These are phyloP conservation scores for Saccharum hybrid DNA, from an alignment of 202 grass and related monocot species.

Conservation along the genomic window DNA sequence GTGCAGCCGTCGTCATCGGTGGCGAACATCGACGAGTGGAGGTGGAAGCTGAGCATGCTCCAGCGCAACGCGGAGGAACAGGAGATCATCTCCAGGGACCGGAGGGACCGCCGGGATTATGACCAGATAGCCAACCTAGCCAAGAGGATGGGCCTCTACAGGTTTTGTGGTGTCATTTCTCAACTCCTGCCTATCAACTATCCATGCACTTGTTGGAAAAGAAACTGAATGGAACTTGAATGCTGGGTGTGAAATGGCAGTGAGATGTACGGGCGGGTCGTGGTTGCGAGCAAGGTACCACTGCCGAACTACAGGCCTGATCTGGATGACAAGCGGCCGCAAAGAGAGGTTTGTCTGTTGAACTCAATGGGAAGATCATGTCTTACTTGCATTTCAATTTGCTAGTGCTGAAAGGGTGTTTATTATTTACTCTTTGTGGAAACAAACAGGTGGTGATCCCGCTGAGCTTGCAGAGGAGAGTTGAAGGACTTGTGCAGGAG, in stretches of 20 bases:
- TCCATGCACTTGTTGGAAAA: constrained; percentile 16
- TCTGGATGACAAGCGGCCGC: constrained; percentile 88
- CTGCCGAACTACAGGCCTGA: constrained; percentile 92
- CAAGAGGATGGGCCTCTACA: constrained; percentile 86
- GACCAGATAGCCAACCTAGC: constrained; percentile 90
- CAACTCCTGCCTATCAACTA: constrained; percentile 1
- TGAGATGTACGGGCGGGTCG: constrained; percentile 88
- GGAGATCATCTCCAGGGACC: constrained; percentile 91
- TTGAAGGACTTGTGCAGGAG: constrained; percentile 83
- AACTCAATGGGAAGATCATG: constrained; percentile 31
- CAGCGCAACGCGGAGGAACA: constrained; percentile 79
- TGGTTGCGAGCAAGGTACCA: constrained; percentile 95
- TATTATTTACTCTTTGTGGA: constrained; percentile 23
- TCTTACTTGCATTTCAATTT: constrained; percentile 30
- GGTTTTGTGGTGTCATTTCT: constrained; percentile 47
- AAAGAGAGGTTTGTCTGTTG: constrained; percentile 68
- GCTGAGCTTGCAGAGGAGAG: constrained; percentile 92
- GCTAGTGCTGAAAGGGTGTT: not conserved
- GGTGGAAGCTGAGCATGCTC: constrained; percentile 95
- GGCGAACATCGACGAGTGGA: constrained; percentile 97
- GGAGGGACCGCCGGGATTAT: constrained; percentile 86
- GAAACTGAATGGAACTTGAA: not conserved
- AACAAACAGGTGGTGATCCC: constrained; percentile 79
- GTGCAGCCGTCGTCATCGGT: constrained; percentile 81
- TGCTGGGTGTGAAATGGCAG: constrained; percentile 42